phyloP scores from a whole-genome alignment of 1,139 yeast genomes.

The Sugiyamaella sp. region DNA sequence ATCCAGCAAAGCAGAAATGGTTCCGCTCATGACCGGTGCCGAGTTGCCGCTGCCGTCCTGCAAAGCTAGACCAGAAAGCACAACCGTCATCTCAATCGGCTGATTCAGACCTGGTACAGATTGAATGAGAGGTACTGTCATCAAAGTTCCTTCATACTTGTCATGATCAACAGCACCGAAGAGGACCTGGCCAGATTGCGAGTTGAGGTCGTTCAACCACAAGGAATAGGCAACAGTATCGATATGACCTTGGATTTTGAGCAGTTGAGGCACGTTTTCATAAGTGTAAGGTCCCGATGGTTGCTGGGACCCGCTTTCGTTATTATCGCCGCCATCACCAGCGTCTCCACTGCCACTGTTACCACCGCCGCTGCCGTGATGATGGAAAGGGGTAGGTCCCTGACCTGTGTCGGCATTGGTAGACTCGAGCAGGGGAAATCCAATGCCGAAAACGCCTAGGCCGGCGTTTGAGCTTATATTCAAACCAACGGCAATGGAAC shows the following conservation, averaged over 20 bases:
- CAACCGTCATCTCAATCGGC: conserved; percentile 32
- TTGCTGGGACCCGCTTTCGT: background rate
- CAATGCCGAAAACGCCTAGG: conserved; percentile 58
- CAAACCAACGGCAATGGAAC: conserved; percentile 48
- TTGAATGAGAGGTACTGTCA: conserved; percentile 33
- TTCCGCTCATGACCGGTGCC: conserved; percentile 20
- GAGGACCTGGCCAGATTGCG: conserved; percentile 51
- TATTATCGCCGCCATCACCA: background rate
- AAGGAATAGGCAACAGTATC: conserved; percentile 55
- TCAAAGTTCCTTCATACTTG: conserved; percentile 51
- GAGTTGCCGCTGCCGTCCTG: conserved; percentile 19
- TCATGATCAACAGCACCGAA: conserved; percentile 65
- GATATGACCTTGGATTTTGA: conserved; percentile 49
- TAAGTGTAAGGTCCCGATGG: conserved; percentile 29
- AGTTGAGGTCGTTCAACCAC: conserved; percentile 49
- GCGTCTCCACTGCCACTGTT: background rate
- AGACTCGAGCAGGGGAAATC: conserved; percentile 49
- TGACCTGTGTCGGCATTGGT: conserved; percentile 43
- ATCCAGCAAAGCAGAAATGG: conserved; percentile 38
- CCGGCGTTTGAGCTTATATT: conserved; percentile 50
- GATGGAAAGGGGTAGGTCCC: conserved; percentile 4
- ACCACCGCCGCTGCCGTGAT: conserved; percentile 1
- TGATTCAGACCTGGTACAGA: conserved; percentile 17
- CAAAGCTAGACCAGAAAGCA: conserved; percentile 26
- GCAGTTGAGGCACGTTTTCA: conserved; percentile 37